Percentiles rank a stretch among this genome's conserved stretches.
These are phyloP conservation scores for Plectosphaerella sp. DNA, from an alignment of 2,329 filamentous ascomycete species.

Conservation along the genomic window DNA sequence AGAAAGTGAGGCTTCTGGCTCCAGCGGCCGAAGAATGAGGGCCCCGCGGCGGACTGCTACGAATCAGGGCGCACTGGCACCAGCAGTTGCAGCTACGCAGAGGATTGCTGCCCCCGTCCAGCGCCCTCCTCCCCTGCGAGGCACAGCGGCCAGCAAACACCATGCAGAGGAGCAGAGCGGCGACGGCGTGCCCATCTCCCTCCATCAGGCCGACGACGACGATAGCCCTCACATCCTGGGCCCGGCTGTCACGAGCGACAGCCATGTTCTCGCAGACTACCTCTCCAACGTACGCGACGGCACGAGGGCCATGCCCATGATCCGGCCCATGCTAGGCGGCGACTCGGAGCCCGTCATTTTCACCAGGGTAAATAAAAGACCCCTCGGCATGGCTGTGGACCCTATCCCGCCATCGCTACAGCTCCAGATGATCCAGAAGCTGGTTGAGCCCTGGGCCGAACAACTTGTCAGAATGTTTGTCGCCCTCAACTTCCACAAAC, in stretches of 20 bases:
- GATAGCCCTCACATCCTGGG: slow-evolving; percentile 53
- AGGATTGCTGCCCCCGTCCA: neutral
- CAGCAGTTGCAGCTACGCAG: neutral
- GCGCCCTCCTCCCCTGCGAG: neutral
- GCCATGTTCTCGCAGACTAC: slow-evolving; percentile 56
- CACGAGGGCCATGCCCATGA: slow-evolving; percentile 20
- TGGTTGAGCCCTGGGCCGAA: slow-evolving; percentile 49
- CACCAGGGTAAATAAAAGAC: slow-evolving; percentile 40
- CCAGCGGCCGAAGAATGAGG: neutral
- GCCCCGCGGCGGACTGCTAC: neutral
- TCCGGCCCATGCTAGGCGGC: slow-evolving; percentile 14
- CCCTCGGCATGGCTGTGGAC: slow-evolving; percentile 34
- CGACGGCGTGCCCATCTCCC: slow-evolving; percentile 20
- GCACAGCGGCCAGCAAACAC: neutral
- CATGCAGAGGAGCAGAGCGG: neutral
- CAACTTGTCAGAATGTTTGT: slow-evolving; percentile 45
- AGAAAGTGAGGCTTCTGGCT: too few species aligned
- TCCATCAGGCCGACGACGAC: slow-evolving; percentile 28
- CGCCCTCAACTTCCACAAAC: neutral
- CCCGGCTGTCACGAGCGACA: slow-evolving; percentile 55
- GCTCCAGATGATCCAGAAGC: slow-evolving; percentile 52
- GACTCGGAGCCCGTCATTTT: slow-evolving; percentile 35
- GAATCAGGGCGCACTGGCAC: too few species aligned
- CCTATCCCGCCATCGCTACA: slow-evolving; percentile 37
- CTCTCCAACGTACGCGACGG: slow-evolving; percentile 28